Conservation (phyloP, 2,329 filamentous ascomycete genomes). For the Coniochaeta sp. region DNA sequence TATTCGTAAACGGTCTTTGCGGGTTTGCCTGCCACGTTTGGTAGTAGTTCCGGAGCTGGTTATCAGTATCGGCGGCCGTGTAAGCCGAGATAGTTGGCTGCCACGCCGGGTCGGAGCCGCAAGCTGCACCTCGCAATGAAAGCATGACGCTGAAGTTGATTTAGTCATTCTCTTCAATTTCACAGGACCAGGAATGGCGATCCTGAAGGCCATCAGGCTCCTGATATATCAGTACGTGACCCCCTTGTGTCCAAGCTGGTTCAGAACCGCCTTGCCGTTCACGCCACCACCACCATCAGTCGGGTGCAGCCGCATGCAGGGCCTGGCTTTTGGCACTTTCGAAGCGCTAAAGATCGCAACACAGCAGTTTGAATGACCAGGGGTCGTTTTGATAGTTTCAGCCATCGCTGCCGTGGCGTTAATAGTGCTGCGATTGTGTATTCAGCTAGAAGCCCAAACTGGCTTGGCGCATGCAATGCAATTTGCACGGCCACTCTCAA, state of each 20-base stretch:
- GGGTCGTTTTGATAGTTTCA: neutral
- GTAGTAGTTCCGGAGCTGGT: conserved; percentile 1
- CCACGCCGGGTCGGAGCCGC: conserved; percentile 1
- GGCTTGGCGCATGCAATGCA: neutral
- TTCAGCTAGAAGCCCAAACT: neutral
- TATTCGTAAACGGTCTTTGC: neutral
- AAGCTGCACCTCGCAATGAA: neutral
- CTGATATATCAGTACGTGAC: neutral
- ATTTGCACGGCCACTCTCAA: neutral
- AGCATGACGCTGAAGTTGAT: neutral
- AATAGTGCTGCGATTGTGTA: neutral
- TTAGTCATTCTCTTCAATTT: neutral
- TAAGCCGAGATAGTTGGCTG: neutral
- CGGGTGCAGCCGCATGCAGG: neutral
- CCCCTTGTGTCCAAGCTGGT: neutral
- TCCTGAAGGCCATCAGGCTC: neutral
- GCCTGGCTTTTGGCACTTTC: neutral
- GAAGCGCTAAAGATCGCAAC: neutral
- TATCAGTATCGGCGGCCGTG: neutral
- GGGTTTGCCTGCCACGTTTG: neutral
- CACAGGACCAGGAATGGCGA: neutral
- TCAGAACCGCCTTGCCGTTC: neutral
- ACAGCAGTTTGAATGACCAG: neutral
- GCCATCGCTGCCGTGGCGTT: neutral
- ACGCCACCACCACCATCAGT: neutral